phyloP scores from a whole-genome alignment of 2,329 filamentous ascomycete genomes.

The Paradendryphiella salina region DNA sequence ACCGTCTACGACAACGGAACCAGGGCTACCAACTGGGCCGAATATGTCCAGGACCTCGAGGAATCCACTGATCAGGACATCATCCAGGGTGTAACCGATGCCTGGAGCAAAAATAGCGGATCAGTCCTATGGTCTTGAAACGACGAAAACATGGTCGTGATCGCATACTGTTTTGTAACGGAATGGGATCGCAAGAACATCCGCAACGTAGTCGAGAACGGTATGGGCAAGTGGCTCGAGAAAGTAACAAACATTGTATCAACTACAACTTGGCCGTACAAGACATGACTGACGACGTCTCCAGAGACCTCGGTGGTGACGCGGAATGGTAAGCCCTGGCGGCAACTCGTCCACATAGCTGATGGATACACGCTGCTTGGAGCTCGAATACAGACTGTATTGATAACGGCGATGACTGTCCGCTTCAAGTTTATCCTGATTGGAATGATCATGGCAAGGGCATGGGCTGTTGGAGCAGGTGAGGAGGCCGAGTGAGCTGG shows the following conservation, averaged over 20 bases:
- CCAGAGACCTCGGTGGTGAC: not conserved
- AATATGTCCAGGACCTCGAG: not conserved
- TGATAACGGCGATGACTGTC: not conserved
- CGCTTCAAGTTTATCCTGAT: not conserved
- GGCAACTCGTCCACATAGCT: not conserved
- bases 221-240: conserved; percentile 1
- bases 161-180: conserved; percentile 3
- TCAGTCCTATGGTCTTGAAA: conserved; percentile 2
- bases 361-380: not conserved
- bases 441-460: not conserved
- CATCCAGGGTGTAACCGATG: not conserved
- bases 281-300: not conserved
- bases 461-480: not conserved
- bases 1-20: not conserved
- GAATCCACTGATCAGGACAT: no score
- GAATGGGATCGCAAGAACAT: not conserved
- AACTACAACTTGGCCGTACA: not conserved
- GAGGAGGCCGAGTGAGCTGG: conserved; percentile 3
- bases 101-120: not conserved
- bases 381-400: not conserved
- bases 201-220: not conserved
- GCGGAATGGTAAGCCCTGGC: not conserved
- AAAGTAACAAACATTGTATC: not conserved
- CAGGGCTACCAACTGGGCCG: not conserved
- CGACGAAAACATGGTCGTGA: not conserved